A percentile compares a stretch with the other conserved stretches of the same genome.
Evolutionary conservation across 371 early-diverging fungal species (phyloP).

Genomic region (Mucor plumbeus): DNA sequence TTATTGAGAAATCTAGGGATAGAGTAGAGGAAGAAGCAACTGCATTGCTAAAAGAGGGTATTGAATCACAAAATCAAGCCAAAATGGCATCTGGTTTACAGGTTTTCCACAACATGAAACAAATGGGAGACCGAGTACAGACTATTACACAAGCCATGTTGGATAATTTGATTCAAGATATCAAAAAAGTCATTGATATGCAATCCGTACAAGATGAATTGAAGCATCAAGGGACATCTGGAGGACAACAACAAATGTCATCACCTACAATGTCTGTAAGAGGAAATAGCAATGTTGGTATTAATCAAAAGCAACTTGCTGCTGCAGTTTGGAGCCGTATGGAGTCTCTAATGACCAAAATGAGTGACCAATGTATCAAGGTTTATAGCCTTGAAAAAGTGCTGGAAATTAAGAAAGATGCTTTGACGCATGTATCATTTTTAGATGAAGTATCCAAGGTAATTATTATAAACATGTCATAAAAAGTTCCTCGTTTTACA

Average conservation of each 20-base stretch:
- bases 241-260: neutral
- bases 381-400: constrained; percentile 77
- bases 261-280: constrained; percentile 43
- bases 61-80: constrained; percentile 66
- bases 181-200: constrained; percentile 66
- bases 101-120: constrained; percentile 73
- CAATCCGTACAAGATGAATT: constrained; percentile 68
- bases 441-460: constrained; percentile 62
- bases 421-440: constrained; percentile 68
- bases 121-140: constrained; percentile 59
- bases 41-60: constrained; percentile 61
- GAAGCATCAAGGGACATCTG: constrained; percentile 47
- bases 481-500: neutral
- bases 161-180: constrained; percentile 55
- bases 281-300: constrained; percentile 41
- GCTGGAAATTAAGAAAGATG: constrained; percentile 71
- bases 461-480: neutral
- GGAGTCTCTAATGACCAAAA: constrained; percentile 75
- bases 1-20: constrained; percentile 51
- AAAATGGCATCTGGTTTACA: constrained; percentile 79
- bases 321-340: constrained; percentile 70
- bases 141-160: constrained; percentile 52
- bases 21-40: constrained; percentile 62
- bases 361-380: constrained; percentile 72
- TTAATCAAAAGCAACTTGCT: constrained; percentile 58